phyloP scores from a whole-genome alignment of 306 rosid genomes.

The Begonia masoniana region DNA sequence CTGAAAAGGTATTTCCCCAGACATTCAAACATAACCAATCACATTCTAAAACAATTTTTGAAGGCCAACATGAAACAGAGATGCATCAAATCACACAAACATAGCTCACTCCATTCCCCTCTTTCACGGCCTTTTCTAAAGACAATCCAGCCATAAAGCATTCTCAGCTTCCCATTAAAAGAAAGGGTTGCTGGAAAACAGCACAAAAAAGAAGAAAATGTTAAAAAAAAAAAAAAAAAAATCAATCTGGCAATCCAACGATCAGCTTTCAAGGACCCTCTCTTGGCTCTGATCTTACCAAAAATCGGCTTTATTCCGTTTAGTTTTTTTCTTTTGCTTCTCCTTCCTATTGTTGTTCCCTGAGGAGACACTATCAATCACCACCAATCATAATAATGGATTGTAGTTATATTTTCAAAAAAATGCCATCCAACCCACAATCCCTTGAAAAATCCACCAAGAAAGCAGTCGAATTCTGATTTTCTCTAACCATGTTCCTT shows the following conservation, averaged over 20 bases:
- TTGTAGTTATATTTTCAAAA: too few species aligned
- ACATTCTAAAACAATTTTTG: conserved; percentile 23
- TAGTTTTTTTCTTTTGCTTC: conserved; percentile 10
- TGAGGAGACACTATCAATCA: neutral
- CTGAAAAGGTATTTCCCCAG: conserved; percentile 21
- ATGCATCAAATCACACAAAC: conserved; percentile 45
- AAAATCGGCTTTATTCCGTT: too few species aligned
- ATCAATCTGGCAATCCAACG: conserved; percentile 14
- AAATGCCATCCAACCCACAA: too few species aligned
- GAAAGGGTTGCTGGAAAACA: conserved; percentile 26
- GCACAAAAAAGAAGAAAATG: conserved; percentile 1
- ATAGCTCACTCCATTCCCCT: conserved; percentile 13
- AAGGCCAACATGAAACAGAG: conserved; percentile 42
- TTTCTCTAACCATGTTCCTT: conserved; percentile 2
- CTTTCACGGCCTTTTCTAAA: conserved; percentile 28
- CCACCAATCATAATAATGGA: too few species aligned
- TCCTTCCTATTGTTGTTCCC: conserved; percentile 15
- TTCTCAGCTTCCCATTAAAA: conserved; percentile 36
- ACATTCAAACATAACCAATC: conserved; percentile 50
- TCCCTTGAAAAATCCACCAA: conserved; percentile 5
- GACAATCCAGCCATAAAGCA: conserved; percentile 27
- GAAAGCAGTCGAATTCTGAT: conserved; percentile 11
- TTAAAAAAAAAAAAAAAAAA: neutral
- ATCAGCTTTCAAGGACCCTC: conserved; percentile 21
- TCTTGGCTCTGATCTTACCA: neutral